Percentiles rank a stretch among this genome's conserved stretches.
phyloP scores from a whole-genome alignment of 1,284 basidiomycete species.

The Ceraceosorus guamensis region DNA sequence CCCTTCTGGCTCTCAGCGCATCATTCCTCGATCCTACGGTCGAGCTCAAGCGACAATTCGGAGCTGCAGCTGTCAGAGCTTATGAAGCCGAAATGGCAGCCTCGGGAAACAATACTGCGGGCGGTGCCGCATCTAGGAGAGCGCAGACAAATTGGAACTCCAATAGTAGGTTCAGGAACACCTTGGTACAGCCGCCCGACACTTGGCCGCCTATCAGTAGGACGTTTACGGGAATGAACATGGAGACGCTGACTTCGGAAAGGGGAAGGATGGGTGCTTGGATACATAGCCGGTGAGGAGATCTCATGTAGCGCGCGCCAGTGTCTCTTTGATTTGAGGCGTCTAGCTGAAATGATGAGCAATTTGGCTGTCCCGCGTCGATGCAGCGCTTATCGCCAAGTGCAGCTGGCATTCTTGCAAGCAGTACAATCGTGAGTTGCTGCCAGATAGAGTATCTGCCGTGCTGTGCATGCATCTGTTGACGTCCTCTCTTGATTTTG shows the following conservation, averaged over 20 bases:
- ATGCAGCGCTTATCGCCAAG: constrained; percentile 33
- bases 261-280: constrained; percentile 31
- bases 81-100: constrained; percentile 30
- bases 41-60: constrained; percentile 44
- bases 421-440: constrained; percentile 28
- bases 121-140: constrained; percentile 21
- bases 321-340: neutral
- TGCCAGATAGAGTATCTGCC: too few species aligned
- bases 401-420: constrained; percentile 44
- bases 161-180: constrained; percentile 33
- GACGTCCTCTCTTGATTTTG: neutral
- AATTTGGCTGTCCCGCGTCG: too few species aligned
- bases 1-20: constrained; percentile 30
- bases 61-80: constrained; percentile 45
- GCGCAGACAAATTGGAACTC: constrained; percentile 38
- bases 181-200: constrained; percentile 39
- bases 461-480: too few species aligned
- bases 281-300: constrained; percentile 24
- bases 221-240: constrained; percentile 41
- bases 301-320: neutral
- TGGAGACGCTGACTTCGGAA: constrained; percentile 30
- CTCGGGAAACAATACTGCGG: constrained; percentile 8
- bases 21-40: constrained; percentile 34
- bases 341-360: neutral
- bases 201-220: constrained; percentile 41